Evolutionary conservation across 1,284 basidiomycete genomes (phyloP).

Genomic region (Cutaneotrichosporon mucoides): DNA sequence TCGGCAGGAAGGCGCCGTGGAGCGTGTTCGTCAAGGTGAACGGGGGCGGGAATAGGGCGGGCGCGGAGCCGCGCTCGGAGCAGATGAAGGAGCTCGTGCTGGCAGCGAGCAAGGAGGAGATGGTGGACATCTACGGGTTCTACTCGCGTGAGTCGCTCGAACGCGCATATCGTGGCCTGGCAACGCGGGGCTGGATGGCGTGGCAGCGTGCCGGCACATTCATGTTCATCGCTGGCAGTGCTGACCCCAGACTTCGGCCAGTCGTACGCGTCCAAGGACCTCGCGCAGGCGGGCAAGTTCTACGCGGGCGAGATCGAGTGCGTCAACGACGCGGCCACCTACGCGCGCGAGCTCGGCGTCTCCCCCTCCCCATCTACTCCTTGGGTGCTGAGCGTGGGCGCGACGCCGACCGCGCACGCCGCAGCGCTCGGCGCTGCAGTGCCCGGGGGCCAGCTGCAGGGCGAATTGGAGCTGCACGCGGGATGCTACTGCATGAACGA

Average conservation of each 20-base stretch:
- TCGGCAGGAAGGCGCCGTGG: slow-evolving; percentile 55
- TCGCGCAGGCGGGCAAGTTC: slow-evolving; percentile 60
- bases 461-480: slow-evolving; percentile 67
- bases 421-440: slow-evolving; percentile 41
- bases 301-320: slow-evolving; percentile 68
- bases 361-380: slow-evolving; percentile 28
- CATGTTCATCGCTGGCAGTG: too few species aligned
- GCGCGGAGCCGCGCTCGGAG: slow-evolving; percentile 58
- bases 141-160: slow-evolving; percentile 59
- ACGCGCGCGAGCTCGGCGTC: slow-evolving; percentile 52
- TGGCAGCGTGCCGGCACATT: too few species aligned
- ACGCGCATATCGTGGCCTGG: too few species aligned
- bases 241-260: slow-evolving; percentile 49
- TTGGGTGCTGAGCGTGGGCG: slow-evolving; percentile 70
- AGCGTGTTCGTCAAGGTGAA: slow-evolving; percentile 77
- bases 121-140: slow-evolving; percentile 68
- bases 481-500: slow-evolving; percentile 75
- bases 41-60: slow-evolving; percentile 76
- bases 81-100: slow-evolving; percentile 59
- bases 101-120: slow-evolving; percentile 47
- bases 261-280: slow-evolving; percentile 66
- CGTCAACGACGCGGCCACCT: slow-evolving; percentile 62
- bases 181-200: too few species aligned
- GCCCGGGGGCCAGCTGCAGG: slow-evolving; percentile 51
- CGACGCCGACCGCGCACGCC: slow-evolving; percentile 77